Evolutionary conservation across 202 grass and related monocot species (phyloP).

Genomic region (Schoenoplectus triqueter): DNA sequence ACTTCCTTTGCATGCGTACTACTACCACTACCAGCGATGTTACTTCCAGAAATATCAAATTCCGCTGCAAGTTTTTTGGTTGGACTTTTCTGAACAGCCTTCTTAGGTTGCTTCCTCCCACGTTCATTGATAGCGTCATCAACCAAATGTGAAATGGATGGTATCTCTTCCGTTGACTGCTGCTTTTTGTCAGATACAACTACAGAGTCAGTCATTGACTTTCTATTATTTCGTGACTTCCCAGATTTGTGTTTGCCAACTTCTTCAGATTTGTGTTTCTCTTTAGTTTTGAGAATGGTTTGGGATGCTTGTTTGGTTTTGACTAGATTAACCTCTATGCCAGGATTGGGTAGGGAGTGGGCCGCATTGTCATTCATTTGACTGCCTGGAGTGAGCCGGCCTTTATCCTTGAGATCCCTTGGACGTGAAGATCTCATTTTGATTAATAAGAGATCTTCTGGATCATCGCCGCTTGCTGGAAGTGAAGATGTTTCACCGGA

Average conservation of each 20-base stretch:
- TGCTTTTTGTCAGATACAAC: background rate
- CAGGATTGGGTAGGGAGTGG: background rate
- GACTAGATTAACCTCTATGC: too few relatives aligned
- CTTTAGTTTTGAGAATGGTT: background rate
- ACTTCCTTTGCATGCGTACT: background rate
- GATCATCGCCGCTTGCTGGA: background rate
- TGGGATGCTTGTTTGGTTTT: background rate
- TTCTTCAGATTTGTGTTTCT: background rate
- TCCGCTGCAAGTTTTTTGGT: background rate
- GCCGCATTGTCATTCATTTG: background rate
- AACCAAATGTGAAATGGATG: background rate
- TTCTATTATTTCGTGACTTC: slow-evolving; percentile 1
- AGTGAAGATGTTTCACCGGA: slow-evolving; percentile 1
- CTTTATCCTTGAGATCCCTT: background rate
- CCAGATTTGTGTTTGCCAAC: background rate
- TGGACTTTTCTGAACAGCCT: background rate
- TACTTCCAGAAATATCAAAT: background rate
- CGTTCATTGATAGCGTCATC: background rate
- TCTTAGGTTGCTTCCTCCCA: background rate
- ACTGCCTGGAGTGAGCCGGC: background rate
- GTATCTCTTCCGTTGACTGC: background rate
- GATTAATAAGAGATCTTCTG: background rate
- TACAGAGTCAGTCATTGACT: background rate
- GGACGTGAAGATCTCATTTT: background rate
- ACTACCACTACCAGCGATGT: background rate